Conservation (phyloP, 192 early-diverging fungal species). For the Coemansia sp. region DNA sequence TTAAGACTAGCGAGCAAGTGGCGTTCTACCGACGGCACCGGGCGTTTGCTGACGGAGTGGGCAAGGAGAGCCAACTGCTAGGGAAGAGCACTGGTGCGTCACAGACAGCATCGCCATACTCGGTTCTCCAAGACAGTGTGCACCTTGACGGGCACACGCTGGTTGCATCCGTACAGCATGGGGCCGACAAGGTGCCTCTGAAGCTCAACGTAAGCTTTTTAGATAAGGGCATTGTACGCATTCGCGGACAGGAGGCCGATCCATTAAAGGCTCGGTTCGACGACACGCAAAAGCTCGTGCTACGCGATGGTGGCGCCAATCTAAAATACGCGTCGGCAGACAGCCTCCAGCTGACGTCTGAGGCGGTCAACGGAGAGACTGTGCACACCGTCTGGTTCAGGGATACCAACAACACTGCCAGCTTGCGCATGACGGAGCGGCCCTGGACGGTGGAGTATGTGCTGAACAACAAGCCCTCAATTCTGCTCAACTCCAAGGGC, state of each 20-base stretch:
- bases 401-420: slow-evolving; percentile 10
- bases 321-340: slow-evolving; percentile 31
- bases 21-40: slow-evolving; percentile 91
- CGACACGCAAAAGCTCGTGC: slow-evolving; percentile 58
- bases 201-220: slow-evolving; percentile 57
- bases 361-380: slow-evolving; percentile 3
- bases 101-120: slow-evolving; percentile 61
- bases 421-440: slow-evolving; percentile 45
- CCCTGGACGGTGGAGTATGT: slow-evolving; percentile 50
- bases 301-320: slow-evolving; percentile 49
- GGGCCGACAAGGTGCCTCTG: slow-evolving; percentile 37
- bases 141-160: slow-evolving; percentile 52
- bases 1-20: slow-evolving; percentile 85
- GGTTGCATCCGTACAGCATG: slow-evolving; percentile 25
- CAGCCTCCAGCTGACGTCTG: slow-evolving; percentile 24
- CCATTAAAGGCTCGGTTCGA: slow-evolving; percentile 77
- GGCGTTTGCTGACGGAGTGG: slow-evolving; percentile 74
- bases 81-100: slow-evolving; percentile 13
- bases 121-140: slow-evolving; percentile 64
- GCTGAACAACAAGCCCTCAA: slow-evolving; percentile 42
- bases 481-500: slow-evolving; percentile 82
- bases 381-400: slow-evolving; percentile 38
- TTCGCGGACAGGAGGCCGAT: slow-evolving; percentile 65
- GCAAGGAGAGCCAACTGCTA: slow-evolving; percentile 24
- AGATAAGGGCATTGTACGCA: slow-evolving; percentile 60